Conservation (phyloP, 306 rosid species). For the Lablab purpureus region DNA sequence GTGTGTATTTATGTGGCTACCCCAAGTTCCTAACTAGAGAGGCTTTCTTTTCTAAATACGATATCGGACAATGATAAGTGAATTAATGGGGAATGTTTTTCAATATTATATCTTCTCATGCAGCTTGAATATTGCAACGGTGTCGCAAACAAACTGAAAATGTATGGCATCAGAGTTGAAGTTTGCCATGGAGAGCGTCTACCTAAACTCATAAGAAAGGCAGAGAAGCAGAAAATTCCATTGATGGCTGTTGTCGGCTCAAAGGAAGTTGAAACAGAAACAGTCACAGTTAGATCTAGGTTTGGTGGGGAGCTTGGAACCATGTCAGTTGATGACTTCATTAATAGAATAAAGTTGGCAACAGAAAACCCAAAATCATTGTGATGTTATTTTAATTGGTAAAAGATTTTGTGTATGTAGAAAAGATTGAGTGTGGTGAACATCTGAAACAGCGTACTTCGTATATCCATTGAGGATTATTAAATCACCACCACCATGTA, state of each 20-base stretch:
- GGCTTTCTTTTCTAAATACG: not conserved
- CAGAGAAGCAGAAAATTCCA: constrained; percentile 91
- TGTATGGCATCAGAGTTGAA: constrained; percentile 73
- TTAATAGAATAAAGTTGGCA: constrained; percentile 65
- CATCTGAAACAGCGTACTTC: not conserved
- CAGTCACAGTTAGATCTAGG: constrained; percentile 87
- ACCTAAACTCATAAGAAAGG: constrained; percentile 92
- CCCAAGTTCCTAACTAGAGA: not conserved
- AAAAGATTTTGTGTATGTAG: constrained; percentile 15
- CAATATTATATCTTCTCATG: constrained; percentile 34
- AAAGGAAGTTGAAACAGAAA: constrained; percentile 79
- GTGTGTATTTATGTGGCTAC: constrained; percentile 21
- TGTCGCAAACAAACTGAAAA: constrained; percentile 71
- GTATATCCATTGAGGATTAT: not conserved
- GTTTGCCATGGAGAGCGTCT: constrained; percentile 90
- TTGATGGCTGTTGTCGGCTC: constrained; percentile 95
- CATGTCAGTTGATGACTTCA: constrained; percentile 78
- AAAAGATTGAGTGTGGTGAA: not conserved
- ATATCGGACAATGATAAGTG: not conserved
- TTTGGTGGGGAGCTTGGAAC: constrained; percentile 89
- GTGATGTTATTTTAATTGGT: constrained; percentile 46
- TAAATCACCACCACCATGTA: not conserved
- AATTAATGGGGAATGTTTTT: constrained; percentile 22
- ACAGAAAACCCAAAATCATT: constrained; percentile 61
- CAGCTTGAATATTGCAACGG: constrained; percentile 85